phyloP scores from a whole-genome alignment of 2,329 filamentous ascomycete genomes.

The Pestalotiopsis fici region DNA sequence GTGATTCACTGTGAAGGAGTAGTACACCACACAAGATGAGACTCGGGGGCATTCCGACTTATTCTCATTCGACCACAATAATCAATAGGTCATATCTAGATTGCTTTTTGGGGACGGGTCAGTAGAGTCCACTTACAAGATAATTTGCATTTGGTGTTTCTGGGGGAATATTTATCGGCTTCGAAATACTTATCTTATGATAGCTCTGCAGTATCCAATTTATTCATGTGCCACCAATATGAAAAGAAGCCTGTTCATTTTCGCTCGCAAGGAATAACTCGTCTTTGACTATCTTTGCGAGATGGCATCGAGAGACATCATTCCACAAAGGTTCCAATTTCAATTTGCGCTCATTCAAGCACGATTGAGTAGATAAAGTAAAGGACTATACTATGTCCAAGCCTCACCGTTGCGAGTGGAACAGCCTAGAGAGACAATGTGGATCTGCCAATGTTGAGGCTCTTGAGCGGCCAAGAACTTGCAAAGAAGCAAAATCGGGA shows the following conservation, averaged over 20 bases:
- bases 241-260: background rate
- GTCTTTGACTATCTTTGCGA: background rate
- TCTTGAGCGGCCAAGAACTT: background rate
- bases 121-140: background rate
- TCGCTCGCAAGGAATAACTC: too few species aligned
- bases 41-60: background rate
- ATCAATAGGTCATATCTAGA: background rate
- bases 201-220: background rate
- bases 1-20: background rate
- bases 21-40: background rate
- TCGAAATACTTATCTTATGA: background rate
- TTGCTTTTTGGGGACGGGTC: background rate
- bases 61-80: background rate
- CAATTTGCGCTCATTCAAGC: background rate
- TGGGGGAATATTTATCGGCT: background rate
- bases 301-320: background rate
- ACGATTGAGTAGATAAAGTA: background rate
- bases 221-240: background rate
- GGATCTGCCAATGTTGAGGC: background rate
- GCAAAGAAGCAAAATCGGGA: background rate
- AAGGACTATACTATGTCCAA: background rate
- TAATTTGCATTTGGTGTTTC: background rate
- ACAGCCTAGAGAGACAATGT: background rate
- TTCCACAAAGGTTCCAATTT: background rate
- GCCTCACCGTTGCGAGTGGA: background rate